phyloP scores from a whole-genome alignment of 257 asterid species.

The Misopates orontium region DNA sequence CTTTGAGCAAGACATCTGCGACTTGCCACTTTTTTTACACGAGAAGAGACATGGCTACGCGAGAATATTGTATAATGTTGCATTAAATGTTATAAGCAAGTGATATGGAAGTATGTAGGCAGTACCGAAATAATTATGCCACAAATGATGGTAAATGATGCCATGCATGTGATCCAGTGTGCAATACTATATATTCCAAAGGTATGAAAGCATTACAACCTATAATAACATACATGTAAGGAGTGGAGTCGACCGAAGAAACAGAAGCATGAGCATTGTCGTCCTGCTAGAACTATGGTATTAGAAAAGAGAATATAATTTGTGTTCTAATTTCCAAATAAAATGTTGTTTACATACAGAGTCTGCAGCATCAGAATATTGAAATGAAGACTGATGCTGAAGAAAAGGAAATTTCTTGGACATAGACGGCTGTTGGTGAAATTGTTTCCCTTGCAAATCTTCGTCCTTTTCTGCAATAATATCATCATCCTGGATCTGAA shows the following conservation, averaged over 20 bases:
- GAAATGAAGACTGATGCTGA: constrained; percentile 61
- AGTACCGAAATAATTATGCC: constrained; percentile 10
- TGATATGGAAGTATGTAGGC: background rate
- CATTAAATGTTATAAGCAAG: background rate
- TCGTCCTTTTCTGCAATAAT: constrained; percentile 58
- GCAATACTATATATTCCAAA: background rate
- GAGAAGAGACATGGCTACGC: background rate
- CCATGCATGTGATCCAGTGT: background rate
- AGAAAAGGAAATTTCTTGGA: constrained; percentile 47
- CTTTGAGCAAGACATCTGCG: background rate
- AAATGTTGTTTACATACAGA: constrained; percentile 45
- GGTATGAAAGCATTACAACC: constrained; percentile 20
- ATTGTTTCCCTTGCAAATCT: constrained; percentile 48
- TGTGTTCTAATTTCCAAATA: constrained; percentile 12
- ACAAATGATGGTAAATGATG: background rate
- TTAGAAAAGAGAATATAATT: constrained; percentile 26
- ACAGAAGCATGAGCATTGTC: constrained; percentile 55
- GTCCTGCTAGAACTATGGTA: constrained; percentile 54
- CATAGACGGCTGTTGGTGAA: constrained; percentile 44
- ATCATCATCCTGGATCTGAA: constrained; percentile 84
- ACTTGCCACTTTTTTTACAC: background rate
- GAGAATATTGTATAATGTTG: background rate
- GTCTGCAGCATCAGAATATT: constrained; percentile 66
- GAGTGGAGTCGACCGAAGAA: constrained; percentile 44
- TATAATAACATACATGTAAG: constrained; percentile 53